Evolutionary conservation across 2,329 filamentous ascomycete genomes (phyloP).

Genomic region (Colletotrichum sp.): DNA sequence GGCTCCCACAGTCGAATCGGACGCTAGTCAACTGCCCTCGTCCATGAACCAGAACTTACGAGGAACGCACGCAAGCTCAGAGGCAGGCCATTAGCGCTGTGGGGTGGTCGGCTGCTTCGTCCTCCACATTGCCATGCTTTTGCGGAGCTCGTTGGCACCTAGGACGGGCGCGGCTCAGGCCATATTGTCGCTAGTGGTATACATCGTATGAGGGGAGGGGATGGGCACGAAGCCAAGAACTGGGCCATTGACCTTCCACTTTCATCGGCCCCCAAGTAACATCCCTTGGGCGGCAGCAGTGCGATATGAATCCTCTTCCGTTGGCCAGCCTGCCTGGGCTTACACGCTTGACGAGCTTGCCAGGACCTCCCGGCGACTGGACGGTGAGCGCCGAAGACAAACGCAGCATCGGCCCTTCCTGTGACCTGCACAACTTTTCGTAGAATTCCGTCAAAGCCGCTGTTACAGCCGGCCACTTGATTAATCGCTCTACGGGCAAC

Average conservation of each 20-base stretch:
- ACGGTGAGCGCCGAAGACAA: neutral
- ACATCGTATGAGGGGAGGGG: slow-evolving; percentile 12
- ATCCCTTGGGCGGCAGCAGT: slow-evolving; percentile 10
- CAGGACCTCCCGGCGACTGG: neutral
- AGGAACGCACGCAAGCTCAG: slow-evolving; percentile 3
- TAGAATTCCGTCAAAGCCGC: neutral
- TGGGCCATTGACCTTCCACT: slow-evolving; percentile 14
- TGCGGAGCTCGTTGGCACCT: slow-evolving; percentile 13
- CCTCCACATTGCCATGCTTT: slow-evolving; percentile 16
- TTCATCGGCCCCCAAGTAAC: slow-evolving; percentile 20
- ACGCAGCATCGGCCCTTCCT: neutral
- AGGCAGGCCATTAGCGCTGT: neutral
- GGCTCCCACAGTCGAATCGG: slow-evolving; percentile 14
- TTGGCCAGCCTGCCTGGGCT: neutral
- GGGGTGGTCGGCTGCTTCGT: neutral
- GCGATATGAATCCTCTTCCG: neutral
- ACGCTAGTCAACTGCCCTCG: slow-evolving; percentile 14
- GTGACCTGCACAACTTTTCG: neutral
- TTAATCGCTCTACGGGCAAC: neutral
- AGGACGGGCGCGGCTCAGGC: slow-evolving; percentile 15
- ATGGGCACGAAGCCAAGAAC: slow-evolving; percentile 1
- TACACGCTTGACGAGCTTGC: neutral
- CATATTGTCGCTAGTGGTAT: neutral
- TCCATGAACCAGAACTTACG: neutral
- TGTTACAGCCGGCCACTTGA: neutral